Evolutionary conservation across 2,329 filamentous ascomycete species (phyloP).

Genomic region (Trichoderma sp.): DNA sequence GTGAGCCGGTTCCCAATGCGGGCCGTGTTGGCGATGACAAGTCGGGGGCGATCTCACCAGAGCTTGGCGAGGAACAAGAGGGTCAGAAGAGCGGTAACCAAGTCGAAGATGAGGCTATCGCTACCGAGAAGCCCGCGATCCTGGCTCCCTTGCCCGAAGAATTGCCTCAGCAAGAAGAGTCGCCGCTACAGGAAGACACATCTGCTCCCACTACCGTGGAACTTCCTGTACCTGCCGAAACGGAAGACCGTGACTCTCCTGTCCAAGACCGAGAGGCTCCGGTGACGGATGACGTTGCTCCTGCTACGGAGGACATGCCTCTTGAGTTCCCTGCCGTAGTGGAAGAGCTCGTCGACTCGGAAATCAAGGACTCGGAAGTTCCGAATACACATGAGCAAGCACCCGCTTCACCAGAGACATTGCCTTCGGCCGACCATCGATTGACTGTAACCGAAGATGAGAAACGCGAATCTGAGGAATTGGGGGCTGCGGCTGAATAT

Average conservation of each 20-base stretch:
- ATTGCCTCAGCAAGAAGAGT: neutral
- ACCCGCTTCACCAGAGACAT: slow-evolving; percentile 1
- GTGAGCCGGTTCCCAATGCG: slow-evolving; percentile 8
- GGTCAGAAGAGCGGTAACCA: slow-evolving; percentile 33
- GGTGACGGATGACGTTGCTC: neutral
- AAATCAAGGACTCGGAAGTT: neutral
- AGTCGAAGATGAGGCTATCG: slow-evolving; percentile 20
- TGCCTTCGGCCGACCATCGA: neutral
- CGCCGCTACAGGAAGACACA: neutral
- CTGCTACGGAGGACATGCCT: neutral
- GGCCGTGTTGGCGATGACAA: neutral
- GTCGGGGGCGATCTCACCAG: neutral
- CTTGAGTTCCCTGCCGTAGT: neutral
- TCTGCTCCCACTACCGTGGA: neutral
- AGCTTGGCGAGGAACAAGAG: slow-evolving; percentile 29
- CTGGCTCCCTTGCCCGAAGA: neutral
- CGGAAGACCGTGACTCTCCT: neutral
- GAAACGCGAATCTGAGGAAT: neutral
- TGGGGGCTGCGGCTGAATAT: neutral
- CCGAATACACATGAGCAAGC: neutral
- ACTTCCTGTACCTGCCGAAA: neutral
- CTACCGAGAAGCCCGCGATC: neutral
- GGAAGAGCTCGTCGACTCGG: neutral
- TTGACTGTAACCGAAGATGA: neutral
- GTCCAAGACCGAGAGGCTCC: slow-evolving; percentile 6